Percentiles rank a stretch among this genome's conserved stretches.
Evolutionary conservation across 495 filamentous ascomycete genomes (phyloP).

Genomic region (Peziza echinospora): DNA sequence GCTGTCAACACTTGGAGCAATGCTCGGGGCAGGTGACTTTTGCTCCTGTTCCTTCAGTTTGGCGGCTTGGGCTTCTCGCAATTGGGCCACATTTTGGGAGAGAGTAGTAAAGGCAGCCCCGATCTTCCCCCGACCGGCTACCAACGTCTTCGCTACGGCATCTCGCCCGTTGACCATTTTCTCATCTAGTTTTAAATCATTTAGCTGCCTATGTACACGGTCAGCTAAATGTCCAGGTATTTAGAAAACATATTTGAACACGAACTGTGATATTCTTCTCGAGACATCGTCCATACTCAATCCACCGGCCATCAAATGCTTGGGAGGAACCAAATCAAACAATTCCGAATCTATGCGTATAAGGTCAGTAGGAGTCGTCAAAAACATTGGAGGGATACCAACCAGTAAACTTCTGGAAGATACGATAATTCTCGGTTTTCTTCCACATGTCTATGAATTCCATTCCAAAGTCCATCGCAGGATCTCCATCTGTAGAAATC

Average conservation of each 20-base stretch:
- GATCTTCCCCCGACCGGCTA: slow-evolving; percentile 46
- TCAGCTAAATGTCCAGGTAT: slow-evolving; percentile 4
- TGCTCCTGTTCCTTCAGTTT: neutral
- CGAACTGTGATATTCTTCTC: slow-evolving; percentile 67
- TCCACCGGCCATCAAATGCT: slow-evolving; percentile 84
- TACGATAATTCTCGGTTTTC: slow-evolving; percentile 65
- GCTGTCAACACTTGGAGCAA: neutral
- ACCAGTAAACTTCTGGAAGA: slow-evolving; percentile 48
- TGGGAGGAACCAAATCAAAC: slow-evolving; percentile 82
- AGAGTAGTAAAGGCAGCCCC: slow-evolving; percentile 45
- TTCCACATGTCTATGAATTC: slow-evolving; percentile 67
- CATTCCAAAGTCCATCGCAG: slow-evolving; percentile 52
- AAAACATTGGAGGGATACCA: neutral
- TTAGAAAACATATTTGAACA: slow-evolving; percentile 15
- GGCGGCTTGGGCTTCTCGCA: slow-evolving; percentile 31
- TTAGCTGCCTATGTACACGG: slow-evolving; percentile 13
- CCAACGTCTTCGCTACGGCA: slow-evolving; percentile 40
- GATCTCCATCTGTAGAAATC: slow-evolving; percentile 48
- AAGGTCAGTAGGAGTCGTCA: no score
- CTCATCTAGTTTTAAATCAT: slow-evolving; percentile 51
- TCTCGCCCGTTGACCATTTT: slow-evolving; percentile 41
- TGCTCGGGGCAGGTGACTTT: neutral
- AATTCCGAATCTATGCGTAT: slow-evolving; percentile 52
- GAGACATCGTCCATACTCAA: slow-evolving; percentile 90
- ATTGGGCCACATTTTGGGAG: slow-evolving; percentile 50